Percentiles rank a stretch among this genome's conserved stretches.
Evolutionary conservation across 371 early-diverging fungal genomes (phyloP).

Genomic region (Cokeromyces recurvatus): DNA sequence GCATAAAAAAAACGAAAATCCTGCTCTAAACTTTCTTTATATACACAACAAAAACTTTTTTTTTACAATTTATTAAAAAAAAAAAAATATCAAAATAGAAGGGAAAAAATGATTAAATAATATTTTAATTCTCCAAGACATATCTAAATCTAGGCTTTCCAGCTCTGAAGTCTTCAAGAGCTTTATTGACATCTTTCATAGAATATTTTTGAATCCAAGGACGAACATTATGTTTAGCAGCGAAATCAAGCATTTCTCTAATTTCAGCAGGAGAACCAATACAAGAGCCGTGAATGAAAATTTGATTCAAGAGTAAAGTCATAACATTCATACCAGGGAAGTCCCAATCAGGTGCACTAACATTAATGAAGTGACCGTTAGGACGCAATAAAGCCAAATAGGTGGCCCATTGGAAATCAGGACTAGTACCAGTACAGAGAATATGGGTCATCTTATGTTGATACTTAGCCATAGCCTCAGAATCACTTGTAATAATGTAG

Average conservation of each 20-base stretch:
- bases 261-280: conserved; percentile 52
- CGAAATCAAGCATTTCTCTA: conserved; percentile 63
- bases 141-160: conserved; percentile 62
- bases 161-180: conserved; percentile 45
- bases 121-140: conserved; percentile 42
- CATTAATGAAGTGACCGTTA: conserved; percentile 47
- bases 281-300: conserved; percentile 53
- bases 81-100: too few relatives aligned
- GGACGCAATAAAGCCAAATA: conserved; percentile 37
- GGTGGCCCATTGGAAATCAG: conserved; percentile 9
- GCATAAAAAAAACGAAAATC: too few relatives aligned
- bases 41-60: too few relatives aligned
- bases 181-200: conserved; percentile 56
- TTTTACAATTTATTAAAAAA: too few relatives aligned
- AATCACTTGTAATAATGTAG: conserved; percentile 24
- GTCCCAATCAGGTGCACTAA: conserved; percentile 55
- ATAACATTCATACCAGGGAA: conserved; percentile 7
- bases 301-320: conserved; percentile 15
- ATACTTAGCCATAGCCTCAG: conserved; percentile 42
- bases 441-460: conserved; percentile 32
- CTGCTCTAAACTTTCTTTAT: too few relatives aligned
- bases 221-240: conserved; percentile 52
- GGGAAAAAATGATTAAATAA: too few relatives aligned
- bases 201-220: conserved; percentile 58
- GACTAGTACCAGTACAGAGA: conserved; percentile 26